Evolutionary conservation across 257 asterid genomes (phyloP).

Genomic region (Solanum pennellii): DNA sequence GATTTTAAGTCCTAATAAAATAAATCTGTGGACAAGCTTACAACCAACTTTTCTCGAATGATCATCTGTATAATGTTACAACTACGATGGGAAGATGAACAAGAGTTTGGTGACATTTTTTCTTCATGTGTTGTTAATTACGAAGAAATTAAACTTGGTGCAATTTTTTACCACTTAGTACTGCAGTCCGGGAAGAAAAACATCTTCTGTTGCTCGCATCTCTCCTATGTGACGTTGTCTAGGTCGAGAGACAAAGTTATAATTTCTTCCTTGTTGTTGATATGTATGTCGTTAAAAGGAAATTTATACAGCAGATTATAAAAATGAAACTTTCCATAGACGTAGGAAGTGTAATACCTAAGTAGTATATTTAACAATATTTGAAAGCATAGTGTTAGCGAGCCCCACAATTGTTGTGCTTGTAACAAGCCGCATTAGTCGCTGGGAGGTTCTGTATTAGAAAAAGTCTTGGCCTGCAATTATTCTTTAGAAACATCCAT

Average conservation of each 20-base stretch:
- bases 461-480: slow-evolving; percentile 6
- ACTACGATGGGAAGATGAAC: background rate
- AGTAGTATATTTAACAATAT: background rate
- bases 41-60: background rate
- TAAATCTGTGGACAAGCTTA: background rate
- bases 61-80: background rate
- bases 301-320: background rate
- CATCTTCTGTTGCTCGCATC: background rate
- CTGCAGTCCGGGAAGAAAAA: background rate
- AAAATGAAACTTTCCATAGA: slow-evolving; percentile 1
- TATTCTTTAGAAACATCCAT: slow-evolving; percentile 47
- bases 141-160: background rate
- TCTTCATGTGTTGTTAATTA: background rate
- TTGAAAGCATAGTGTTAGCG: slow-evolving; percentile 3
- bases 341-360: background rate
- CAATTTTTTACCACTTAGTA: too few species aligned
- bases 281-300: background rate
- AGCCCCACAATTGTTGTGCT: slow-evolving; percentile 17
- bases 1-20: background rate
- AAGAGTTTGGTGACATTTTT: background rate
- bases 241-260: background rate
- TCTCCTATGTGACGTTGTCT: background rate
- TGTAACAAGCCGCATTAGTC: slow-evolving; percentile 39
- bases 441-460: slow-evolving; percentile 9
- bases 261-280: background rate